A percentile compares a stretch with the other conserved stretches of the same genome.
These are phyloP conservation scores for Pseudozyma sp. DNA, from an alignment of 1,284 basidiomycete genomes.

Conservation along the genomic window DNA sequence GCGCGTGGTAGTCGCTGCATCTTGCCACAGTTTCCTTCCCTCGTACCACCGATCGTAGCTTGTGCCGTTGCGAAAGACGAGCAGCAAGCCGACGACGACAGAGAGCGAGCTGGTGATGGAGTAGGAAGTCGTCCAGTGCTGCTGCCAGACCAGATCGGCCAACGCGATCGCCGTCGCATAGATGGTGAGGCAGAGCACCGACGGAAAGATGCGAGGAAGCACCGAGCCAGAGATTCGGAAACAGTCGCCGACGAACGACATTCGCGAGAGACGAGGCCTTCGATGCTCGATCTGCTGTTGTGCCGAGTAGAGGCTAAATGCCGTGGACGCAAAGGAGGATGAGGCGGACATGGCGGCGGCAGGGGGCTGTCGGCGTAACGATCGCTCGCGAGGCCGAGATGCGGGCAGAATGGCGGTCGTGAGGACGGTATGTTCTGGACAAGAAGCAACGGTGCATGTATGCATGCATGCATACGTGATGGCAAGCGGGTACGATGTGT, in stretches of 20 bases:
- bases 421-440: too few species aligned
- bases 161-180: slow-evolving; percentile 75
- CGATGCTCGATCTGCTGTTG: slow-evolving; percentile 36
- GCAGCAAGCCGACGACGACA: slow-evolving; percentile 79
- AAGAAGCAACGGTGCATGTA: not conserved
- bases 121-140: slow-evolving; percentile 75
- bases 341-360: slow-evolving; percentile 8
- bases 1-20: slow-evolving; percentile 72
- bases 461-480: slow-evolving; percentile 4
- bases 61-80: slow-evolving; percentile 67
- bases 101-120: slow-evolving; percentile 84
- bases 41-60: slow-evolving; percentile 79
- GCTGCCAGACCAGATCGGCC: slow-evolving; percentile 74
- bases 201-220: slow-evolving; percentile 73
- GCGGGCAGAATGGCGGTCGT: too few species aligned
- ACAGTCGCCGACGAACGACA: slow-evolving; percentile 86
- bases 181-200: slow-evolving; percentile 83
- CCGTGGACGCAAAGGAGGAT: slow-evolving; percentile 19
- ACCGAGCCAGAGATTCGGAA: slow-evolving; percentile 75
- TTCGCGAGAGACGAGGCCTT: slow-evolving; percentile 26
- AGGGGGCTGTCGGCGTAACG: not conserved
- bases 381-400: not conserved
- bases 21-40: slow-evolving; percentile 82
- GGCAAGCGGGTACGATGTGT: not conserved
- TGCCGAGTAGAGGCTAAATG: slow-evolving; percentile 25